Evolutionary conservation across 2,329 filamentous ascomycete genomes (phyloP).

Genomic region (Beauveria rudraprayagi): DNA sequence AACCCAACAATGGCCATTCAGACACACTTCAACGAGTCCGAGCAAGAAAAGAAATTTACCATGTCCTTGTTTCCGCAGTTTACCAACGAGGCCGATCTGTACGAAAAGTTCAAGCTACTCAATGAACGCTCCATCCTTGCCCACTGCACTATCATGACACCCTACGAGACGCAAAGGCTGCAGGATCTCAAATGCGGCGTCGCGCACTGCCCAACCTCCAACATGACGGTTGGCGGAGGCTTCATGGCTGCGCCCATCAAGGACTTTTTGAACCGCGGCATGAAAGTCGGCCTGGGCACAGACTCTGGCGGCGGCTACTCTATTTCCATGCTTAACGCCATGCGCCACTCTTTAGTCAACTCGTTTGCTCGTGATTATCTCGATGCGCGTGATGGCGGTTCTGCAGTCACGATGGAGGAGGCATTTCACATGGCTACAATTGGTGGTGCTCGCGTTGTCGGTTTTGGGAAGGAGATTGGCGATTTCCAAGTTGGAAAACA

Average conservation of each 20-base stretch:
- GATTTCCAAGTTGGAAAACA: conserved; percentile 52
- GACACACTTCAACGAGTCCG: conserved; percentile 60
- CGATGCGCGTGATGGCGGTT: conserved; percentile 30
- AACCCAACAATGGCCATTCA: conserved; percentile 49
- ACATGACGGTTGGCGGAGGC: conserved; percentile 54
- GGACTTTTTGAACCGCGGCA: conserved; percentile 45
- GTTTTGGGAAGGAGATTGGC: conserved; percentile 44
- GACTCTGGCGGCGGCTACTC: conserved; percentile 58
- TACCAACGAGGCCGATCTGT: conserved; percentile 50
- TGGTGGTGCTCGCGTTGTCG: conserved; percentile 52
- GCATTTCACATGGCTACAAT: conserved; percentile 53
- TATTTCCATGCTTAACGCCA: conserved; percentile 49
- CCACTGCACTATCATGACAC: conserved; percentile 55
- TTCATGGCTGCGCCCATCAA: conserved; percentile 55
- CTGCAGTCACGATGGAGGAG: conserved; percentile 40
- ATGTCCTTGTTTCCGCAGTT: conserved; percentile 47
- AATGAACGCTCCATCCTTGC: conserved; percentile 51
- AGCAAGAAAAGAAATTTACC: conserved; percentile 51
- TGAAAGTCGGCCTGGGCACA: conserved; percentile 60
- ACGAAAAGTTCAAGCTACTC: conserved; percentile 47
- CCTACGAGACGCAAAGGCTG: conserved; percentile 45
- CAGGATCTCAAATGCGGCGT: conserved; percentile 45
- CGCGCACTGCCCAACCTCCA: conserved; percentile 56
- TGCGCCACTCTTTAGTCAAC: conserved; percentile 50
- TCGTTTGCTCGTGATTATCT: conserved; percentile 39